Evolutionary conservation across 2,329 filamentous ascomycete species (phyloP).

Genomic region (Nemania sp.): DNA sequence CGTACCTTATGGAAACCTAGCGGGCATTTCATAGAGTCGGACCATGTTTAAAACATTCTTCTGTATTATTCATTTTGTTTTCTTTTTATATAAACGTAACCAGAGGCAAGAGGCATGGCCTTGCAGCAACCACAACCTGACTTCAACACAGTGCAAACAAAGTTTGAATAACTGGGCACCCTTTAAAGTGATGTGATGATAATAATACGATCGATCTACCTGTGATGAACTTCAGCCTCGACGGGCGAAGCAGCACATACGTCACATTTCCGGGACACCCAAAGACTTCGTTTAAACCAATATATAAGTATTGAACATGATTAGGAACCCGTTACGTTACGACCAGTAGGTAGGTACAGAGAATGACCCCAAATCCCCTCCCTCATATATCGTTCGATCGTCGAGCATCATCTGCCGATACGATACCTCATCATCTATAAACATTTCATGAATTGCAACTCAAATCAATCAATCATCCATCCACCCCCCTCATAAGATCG

Average conservation of each 20-base stretch:
- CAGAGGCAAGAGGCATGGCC: background rate
- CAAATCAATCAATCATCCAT: slow-evolving; percentile 3
- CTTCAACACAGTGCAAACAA: background rate
- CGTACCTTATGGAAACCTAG: too few species aligned
- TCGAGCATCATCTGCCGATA: slow-evolving; percentile 4
- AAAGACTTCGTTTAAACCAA: background rate
- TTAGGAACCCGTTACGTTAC: slow-evolving; percentile 20
- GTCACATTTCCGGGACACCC: background rate
- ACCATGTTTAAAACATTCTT: too few species aligned
- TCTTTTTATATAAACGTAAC: background rate
- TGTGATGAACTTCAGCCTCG: too few species aligned
- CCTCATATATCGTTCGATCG: background rate
- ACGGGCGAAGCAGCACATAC: background rate
- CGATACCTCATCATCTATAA: background rate
- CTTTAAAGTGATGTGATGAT: too few species aligned
- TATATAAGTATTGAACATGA: slow-evolving; percentile 18
- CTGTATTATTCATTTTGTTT: background rate
- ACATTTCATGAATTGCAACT: slow-evolving; percentile 10
- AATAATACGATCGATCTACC: too few species aligned
- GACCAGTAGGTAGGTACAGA: slow-evolving; percentile 23
- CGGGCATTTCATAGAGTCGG: too few species aligned
- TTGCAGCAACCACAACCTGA: slow-evolving; percentile 1
- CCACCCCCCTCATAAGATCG: slow-evolving; percentile 11
- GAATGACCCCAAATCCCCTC: slow-evolving; percentile 4
- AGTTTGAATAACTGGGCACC: background rate